Evolutionary conservation across 345 rosid genomes (phyloP).

Genomic region (Salix dunnii): DNA sequence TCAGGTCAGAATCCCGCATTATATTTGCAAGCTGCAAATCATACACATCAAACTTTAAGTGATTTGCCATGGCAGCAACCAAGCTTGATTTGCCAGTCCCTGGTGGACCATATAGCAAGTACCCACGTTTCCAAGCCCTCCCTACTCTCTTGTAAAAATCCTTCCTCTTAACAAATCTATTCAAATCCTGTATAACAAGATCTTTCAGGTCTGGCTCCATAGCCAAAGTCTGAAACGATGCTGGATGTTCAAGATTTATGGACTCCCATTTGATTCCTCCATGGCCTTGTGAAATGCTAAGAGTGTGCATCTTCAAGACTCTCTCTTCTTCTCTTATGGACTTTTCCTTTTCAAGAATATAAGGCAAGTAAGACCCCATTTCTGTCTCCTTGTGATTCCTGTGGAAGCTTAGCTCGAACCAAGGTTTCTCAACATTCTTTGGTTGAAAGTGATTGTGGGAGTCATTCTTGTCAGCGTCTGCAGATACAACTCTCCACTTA

Average conservation of each 20-base stretch:
- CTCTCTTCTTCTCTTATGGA: slow-evolving; percentile 29
- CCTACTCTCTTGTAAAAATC: slow-evolving; percentile 53
- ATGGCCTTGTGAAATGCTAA: slow-evolving; percentile 6
- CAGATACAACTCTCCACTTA: slow-evolving; percentile 39
- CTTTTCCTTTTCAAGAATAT: slow-evolving; percentile 31
- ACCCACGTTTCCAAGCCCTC: slow-evolving; percentile 61
- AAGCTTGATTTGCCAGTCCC: slow-evolving; percentile 62
- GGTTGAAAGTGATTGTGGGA: slow-evolving; percentile 8
- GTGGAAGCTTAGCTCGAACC: slow-evolving; percentile 48
- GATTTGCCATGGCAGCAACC: slow-evolving; percentile 63
- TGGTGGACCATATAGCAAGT: slow-evolving; percentile 52
- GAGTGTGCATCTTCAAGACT: slow-evolving; percentile 49
- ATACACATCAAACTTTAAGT: slow-evolving; percentile 51
- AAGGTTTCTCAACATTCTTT: slow-evolving; percentile 15
- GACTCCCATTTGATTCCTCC: slow-evolving; percentile 44
- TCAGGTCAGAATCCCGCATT: slow-evolving; percentile 34
- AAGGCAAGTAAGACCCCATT: slow-evolving; percentile 41
- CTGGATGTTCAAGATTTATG: slow-evolving; percentile 56
- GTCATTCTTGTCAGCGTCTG: slow-evolving; percentile 16
- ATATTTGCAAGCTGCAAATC: slow-evolving; percentile 48
- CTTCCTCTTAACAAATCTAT: slow-evolving; percentile 45
- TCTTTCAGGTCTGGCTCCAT: slow-evolving; percentile 28
- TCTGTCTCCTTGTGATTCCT: slow-evolving; percentile 46
- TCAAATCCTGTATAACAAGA: slow-evolving; percentile 32
- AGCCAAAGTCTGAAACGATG: slow-evolving; percentile 60